These are phyloP conservation scores for Pholiota microspora DNA, from an alignment of 768 basidiomycete species.

Conservation along the genomic window DNA sequence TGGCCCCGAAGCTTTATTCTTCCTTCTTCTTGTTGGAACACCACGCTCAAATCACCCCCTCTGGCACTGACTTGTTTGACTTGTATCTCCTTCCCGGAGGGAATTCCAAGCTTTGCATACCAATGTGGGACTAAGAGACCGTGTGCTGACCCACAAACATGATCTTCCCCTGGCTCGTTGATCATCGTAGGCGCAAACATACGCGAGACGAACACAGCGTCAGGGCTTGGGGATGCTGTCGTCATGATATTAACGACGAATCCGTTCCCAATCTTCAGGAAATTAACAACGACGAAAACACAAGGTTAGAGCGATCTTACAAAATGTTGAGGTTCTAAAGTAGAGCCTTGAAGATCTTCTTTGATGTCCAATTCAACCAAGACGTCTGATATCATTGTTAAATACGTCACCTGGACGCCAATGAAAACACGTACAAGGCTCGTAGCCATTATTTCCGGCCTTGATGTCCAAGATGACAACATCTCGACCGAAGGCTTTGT, in stretches of 20 bases:
- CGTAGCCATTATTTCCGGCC: conserved; percentile 31
- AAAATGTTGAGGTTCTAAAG: conserved; percentile 29
- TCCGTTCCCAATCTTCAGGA: conserved; percentile 30
- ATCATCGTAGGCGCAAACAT: conserved; percentile 43
- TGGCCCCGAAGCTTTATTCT: conserved; percentile 35
- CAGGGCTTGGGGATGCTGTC: conserved; percentile 25
- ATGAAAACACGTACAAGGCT: conserved; percentile 26
- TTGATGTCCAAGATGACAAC: conserved; percentile 33
- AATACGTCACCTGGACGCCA: no score
- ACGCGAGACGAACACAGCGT: conserved; percentile 44
- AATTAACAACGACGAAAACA: background rate
- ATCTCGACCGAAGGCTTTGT: conserved; percentile 37
- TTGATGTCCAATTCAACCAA: conserved; percentile 40
- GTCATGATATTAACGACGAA: conserved; percentile 39
- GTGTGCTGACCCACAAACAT: conserved; percentile 55
- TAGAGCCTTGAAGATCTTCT: conserved; percentile 32
- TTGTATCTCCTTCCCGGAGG: conserved; percentile 30
- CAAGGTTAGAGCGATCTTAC: conserved; percentile 24
- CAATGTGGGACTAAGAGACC: conserved; percentile 50
- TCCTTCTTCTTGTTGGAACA: conserved; percentile 31
- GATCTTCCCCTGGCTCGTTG: conserved; percentile 39
- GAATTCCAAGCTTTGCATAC: conserved; percentile 32
- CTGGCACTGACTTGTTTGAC: conserved; percentile 52
- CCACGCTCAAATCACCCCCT: conserved; percentile 43
- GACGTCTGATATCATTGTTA: conserved; percentile 23